Base-by-base conservation (phyloP, 257 asterid species). In the Galeopsis tetrahit region DNA sequence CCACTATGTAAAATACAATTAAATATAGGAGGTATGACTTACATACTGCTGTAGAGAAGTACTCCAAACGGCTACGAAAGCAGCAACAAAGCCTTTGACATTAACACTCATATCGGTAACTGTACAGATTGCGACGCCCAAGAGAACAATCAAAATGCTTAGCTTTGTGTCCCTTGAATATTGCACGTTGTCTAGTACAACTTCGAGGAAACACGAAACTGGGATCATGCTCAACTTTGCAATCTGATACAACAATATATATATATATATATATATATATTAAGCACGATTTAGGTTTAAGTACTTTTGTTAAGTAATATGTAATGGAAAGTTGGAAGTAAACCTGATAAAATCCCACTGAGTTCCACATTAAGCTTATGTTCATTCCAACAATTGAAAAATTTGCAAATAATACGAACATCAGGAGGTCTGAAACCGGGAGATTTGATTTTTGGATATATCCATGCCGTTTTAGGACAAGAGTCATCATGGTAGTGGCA, bases 341-440 rank as follows among this genome's bases (percentile, higher is more conserved):
- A 49, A 90, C 98, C 96, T 93, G 98, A 84, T 93, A 93, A 75
- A 90, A 90, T 81, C 98, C 98, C 77, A 93, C 98, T 2, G 98
- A 90, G 64, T 90, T 93, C 98, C 98, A 93, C 98, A 93, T 93
- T 63, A 93, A 80, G 77, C 98, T 93, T 74, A 90, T 91, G 80
- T 93, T 93, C 98, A 92, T 92, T 78, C 98, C 98, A 42, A 92
- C 98, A 51, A 92, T 88, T 61, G 97, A 92, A 81, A 93, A 93
- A 75, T 93, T 93, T 28, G 98, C 98, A 81, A 89, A 89, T 60
- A 93, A 48, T 52, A 89, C 87, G 68, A 90, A 93, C 78, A 82
- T 89, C 78, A 90, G 81, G 76, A 93, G 95, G 78, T 91, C 96
- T 7, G 76, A 59, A 34, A 66, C 49, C 51, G 98, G 97, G 64